These are phyloP conservation scores for Adansonia digitata DNA, from an alignment of 345 rosid species.

Conservation along the genomic window DNA sequence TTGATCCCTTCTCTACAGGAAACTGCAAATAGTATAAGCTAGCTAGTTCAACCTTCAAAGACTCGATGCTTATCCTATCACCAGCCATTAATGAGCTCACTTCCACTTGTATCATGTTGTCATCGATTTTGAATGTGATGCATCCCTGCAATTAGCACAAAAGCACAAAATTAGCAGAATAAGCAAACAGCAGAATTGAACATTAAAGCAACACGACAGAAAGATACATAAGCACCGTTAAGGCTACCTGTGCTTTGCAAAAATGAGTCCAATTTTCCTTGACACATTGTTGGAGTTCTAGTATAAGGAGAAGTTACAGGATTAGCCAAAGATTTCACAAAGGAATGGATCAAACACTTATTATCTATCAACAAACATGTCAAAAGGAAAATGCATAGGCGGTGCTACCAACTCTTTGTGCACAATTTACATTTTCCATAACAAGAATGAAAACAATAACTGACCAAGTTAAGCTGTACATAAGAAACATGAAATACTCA, in stretches of 20 bases:
- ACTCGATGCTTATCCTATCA: conserved; percentile 41
- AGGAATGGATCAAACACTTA: not conserved
- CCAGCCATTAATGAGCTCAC: conserved; percentile 31
- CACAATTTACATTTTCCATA: not conserved
- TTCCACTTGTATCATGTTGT: conserved; percentile 36
- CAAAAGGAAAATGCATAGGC: not conserved
- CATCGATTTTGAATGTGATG: conserved; percentile 51
- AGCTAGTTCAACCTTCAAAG: conserved; percentile 72
- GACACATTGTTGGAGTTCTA: not conserved
- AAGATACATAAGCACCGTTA: not conserved
- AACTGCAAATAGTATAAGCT: conserved; percentile 79
- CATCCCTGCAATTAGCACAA: conserved; percentile 43
- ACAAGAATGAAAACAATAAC: not conserved
- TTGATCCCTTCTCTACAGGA: conserved; percentile 63
- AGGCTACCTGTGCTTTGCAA: not conserved
- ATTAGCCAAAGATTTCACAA: conserved; percentile 6
- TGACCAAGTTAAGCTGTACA: not conserved
- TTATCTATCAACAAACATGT: not conserved
- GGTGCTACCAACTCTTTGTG: not conserved
- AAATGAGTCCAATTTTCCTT: not conserved
- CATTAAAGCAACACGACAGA: not conserved
- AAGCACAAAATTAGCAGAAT: conserved; percentile 14
- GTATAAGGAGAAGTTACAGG: not conserved
- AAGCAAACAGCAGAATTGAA: not conserved
- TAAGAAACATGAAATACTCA: conserved; percentile 21